Base-by-base conservation (phyloP, 2,329 filamentous ascomycete genomes). In the Trichoderma guizhouense region DNA sequence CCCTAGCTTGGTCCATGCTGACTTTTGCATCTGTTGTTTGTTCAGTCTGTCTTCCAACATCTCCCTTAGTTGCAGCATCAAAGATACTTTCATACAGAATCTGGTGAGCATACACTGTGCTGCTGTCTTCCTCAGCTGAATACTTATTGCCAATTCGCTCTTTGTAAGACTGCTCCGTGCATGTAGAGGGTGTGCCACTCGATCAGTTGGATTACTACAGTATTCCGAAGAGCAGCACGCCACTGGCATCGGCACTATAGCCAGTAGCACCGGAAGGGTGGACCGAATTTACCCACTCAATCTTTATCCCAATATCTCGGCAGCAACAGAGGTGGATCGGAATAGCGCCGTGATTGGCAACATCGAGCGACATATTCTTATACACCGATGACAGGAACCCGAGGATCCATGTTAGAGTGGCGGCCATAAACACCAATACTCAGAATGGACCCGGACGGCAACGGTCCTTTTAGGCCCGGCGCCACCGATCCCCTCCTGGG, bases 401-500 rank as follows among this genome's bases (percentile, higher is more conserved):
- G 7, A 43, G 18, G 15, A 9, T 18, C 39, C n/a, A 69, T 28
- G 21, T 30, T 60, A 26, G 3, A 47, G 34, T 43, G 61, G 5
- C 26, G 55, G 26, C 11, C 12, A 28, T 30, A 67, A 3, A 28
- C 5, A 39, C n/a, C 8, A 21, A 2, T 30, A 30, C 15, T 12
- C 43, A 47, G 18, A 14, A 69, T 69, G 66, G n/a, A 14, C 9
- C 3, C 1, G 7, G 24, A 68, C n/a, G 24, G 9, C 24, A 39
- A 15, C 12, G 34, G 15, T 3, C 30, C 58, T 15, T 64, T 72
- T 36, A 72, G 47, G 32, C 30, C 30, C 14, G 61, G 66, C 18
- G 66, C 61, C 14, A 2, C 5, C n/a, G 12, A 72, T 26, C 71
- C 71, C 5, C 61, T 70, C 61, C 7, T 72, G 3, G 71, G 24